Percentiles rank a stretch among this genome's conserved stretches.
Conservation (phyloP, 139 green algal genomes). For the Closterium sp. region DNA sequence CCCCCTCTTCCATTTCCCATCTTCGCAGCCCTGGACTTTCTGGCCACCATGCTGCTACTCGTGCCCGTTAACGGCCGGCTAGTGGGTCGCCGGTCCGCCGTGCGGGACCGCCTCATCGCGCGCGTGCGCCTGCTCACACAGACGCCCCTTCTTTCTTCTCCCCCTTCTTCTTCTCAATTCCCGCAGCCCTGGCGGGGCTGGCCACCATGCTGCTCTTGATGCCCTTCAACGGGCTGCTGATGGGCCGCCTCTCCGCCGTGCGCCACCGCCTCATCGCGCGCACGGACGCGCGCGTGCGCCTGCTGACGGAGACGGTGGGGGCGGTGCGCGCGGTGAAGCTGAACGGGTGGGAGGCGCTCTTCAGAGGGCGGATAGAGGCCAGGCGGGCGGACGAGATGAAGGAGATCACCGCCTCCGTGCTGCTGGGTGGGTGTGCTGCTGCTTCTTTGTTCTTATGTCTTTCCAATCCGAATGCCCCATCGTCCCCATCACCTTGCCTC, state of each 20-base stretch:
- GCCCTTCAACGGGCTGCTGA: conserved; percentile 39
- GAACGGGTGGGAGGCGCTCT: conserved; percentile 60
- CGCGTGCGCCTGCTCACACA: no score
- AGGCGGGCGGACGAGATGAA: conserved; percentile 38
- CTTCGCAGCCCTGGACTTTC: no score
- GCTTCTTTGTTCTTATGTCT: no score
- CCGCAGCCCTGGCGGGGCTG: conserved; percentile 39
- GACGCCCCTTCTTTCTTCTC: no score
- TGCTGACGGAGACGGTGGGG: conserved; percentile 80
- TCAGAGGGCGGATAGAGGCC: conserved; percentile 26
- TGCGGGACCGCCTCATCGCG: no score
- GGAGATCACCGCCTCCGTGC: conserved; percentile 20
- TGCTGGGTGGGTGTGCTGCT: conserved; percentile 7
- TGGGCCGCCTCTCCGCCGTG: conserved; percentile 27
- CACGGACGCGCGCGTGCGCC: conserved; percentile 46
- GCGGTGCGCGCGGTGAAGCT: conserved; percentile 67
- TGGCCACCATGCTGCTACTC: no score
- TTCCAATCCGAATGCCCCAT: no score
- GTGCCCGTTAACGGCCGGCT: no score
- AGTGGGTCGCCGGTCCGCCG: no score
- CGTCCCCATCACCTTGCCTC: no score
- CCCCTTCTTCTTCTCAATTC: no score
- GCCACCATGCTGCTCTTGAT: conserved; percentile 46
- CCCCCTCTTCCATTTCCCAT: no score
- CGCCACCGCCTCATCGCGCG: conserved; percentile 38